Evolutionary conservation across 2,329 filamentous ascomycete genomes (phyloP), one percentile per base, ranked within the genome.

Genomic region (Trichophyton verrucosum): DNA sequence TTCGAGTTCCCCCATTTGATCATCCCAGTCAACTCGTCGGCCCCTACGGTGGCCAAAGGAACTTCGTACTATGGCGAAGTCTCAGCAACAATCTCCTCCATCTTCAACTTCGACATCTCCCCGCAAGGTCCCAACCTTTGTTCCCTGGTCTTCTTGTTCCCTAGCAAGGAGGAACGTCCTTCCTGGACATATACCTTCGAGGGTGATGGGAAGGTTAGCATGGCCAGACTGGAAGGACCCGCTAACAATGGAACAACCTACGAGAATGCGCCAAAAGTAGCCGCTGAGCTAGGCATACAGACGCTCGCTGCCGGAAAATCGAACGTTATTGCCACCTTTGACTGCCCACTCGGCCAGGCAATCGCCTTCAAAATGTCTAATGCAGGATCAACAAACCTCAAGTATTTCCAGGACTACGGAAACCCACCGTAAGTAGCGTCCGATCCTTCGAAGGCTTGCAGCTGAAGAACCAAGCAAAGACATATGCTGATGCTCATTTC

Each of bases 71-170:
- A 81, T 64, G 84, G 83, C 59, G 77, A 78, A 9, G 75, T 86
- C 42, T 81, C 80, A 11, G 71, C 76, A 17, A 75, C 72, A 20
- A 71, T 81, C 57, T 81, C 80, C 8, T 80, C 81, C 11, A 80
- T 87, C 68, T 88, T 86, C 80, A 86, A 86, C 75, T 88, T 88
- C 73, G 83, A 86, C 68, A 81, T 88, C 49, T 71, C 73, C 3
- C 78, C 82, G 66, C 81, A 81, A 67, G 53, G 55, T 13, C 59
- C 55, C 9, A 46, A 57, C 49, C 81, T 74, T 5, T 89, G 86
- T 75, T 80, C 78, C 60, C 75, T 88, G 7, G 75, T 84, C 61
- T 88, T 88, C 80, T 75, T 86, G 51, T 81, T 87, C 73, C 86
- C 86, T 9, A 65, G 75, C 58, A 71, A 82, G 63, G 67, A 75